phyloP scores from a whole-genome alignment of 768 basidiomycete species.

The Sarcomyxa edulis region DNA sequence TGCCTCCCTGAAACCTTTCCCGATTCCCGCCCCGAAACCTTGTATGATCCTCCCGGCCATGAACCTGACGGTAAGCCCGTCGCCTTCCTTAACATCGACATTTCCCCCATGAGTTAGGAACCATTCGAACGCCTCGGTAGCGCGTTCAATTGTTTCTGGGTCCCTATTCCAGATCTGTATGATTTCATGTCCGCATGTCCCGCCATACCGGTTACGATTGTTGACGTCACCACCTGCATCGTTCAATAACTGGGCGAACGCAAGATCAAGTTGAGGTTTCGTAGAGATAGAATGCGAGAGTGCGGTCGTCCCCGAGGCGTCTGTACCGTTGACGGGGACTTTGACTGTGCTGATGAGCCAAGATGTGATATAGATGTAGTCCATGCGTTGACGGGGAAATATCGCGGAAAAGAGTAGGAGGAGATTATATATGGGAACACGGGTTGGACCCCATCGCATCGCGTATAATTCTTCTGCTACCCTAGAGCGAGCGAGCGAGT shows the following conservation, averaged over 20 bases:
- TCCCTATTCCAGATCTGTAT: constrained; percentile 22
- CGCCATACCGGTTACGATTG: constrained; percentile 33
- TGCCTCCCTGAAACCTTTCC: too few relatives aligned
- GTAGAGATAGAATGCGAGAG: constrained; percentile 35
- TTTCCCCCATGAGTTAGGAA: constrained; percentile 38
- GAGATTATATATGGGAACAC: constrained; percentile 32
- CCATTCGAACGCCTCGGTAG: constrained; percentile 27
- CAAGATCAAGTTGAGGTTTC: constrained; percentile 33
- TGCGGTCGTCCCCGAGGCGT: constrained; percentile 35
- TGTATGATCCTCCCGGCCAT: constrained; percentile 13
- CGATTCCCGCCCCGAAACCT: too few relatives aligned
- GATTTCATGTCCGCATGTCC: constrained; percentile 33
- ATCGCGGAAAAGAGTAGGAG: constrained; percentile 25
- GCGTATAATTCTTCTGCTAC: constrained; percentile 25
- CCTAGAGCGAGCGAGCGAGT: constrained; percentile 8
- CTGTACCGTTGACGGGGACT: constrained; percentile 31
- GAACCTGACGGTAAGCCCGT: constrained; percentile 25
- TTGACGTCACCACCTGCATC: constrained; percentile 38
- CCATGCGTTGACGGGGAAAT: constrained; percentile 11
- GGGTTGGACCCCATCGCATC: constrained; percentile 35
- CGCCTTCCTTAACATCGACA: constrained; percentile 31
- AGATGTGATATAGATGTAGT: constrained; percentile 24
- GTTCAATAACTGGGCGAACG: constrained; percentile 35
- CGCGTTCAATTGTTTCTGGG: constrained; percentile 14
- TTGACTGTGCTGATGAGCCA: constrained; percentile 26